phyloP scores from a whole-genome alignment of 2,329 filamentous ascomycete genomes.

The Beauveria pseudobassiana region DNA sequence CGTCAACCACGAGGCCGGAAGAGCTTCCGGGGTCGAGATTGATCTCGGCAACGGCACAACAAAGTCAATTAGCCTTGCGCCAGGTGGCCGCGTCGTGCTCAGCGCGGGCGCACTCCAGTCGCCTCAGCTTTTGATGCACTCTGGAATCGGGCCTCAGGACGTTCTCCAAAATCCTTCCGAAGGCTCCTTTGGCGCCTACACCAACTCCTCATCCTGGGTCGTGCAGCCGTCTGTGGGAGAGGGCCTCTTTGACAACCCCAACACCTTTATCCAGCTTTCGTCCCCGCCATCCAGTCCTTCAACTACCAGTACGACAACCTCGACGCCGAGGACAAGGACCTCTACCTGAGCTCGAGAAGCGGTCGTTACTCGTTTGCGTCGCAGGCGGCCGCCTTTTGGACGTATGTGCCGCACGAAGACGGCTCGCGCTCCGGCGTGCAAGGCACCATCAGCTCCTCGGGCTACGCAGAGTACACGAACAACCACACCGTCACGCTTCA shows the following conservation, averaged over 20 bases:
- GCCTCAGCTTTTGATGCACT: constrained; percentile 36
- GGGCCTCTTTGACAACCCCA: constrained; percentile 48
- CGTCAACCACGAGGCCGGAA: constrained; percentile 31
- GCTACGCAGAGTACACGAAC: constrained; percentile 30
- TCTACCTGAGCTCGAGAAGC: constrained; percentile 40
- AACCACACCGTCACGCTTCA: constrained; percentile 47
- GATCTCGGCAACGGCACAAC: constrained; percentile 23
- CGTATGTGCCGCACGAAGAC: constrained; percentile 33
- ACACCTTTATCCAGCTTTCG: constrained; percentile 44
- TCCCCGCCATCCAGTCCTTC: constrained; percentile 37
- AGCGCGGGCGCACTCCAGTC: constrained; percentile 32
- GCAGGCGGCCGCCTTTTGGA: constrained; percentile 47
- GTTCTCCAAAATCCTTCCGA: constrained; percentile 24
- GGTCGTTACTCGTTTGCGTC: constrained; percentile 47
- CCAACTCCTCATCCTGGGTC: constrained; percentile 34
- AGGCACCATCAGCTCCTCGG: constrained; percentile 43
- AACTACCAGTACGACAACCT: constrained; percentile 38
- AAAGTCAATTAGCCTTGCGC: constrained; percentile 23
- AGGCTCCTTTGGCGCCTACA: constrained; percentile 15
- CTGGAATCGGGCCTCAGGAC: constrained; percentile 32
- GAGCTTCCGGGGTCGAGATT: constrained; percentile 35
- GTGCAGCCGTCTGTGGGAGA: constrained; percentile 41
- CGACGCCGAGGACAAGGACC: constrained; percentile 29
- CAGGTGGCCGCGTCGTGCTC: constrained; percentile 27
- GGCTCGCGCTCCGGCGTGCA: constrained; percentile 38